Percentiles rank a stretch among this genome's conserved stretches.
Conservation (phyloP, 78 protist species). For the Acrasis kona region DNA sequence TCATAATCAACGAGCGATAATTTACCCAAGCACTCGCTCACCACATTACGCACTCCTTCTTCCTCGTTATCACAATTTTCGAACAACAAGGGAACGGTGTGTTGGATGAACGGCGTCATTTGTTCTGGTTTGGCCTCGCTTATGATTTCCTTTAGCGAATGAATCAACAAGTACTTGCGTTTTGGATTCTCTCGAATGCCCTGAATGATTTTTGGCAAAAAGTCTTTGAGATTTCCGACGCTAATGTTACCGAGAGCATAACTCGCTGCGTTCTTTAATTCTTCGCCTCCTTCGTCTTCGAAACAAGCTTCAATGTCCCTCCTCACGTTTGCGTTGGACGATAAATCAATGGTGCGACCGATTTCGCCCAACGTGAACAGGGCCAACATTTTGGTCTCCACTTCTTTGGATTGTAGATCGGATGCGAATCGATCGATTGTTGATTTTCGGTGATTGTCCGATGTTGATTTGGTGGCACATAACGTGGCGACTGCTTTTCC, state of each 20-base stretch:
- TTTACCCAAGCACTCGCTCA: slow-evolving; percentile 85
- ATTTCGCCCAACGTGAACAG: slow-evolving; percentile 77
- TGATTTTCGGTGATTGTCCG: not conserved
- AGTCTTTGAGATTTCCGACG: slow-evolving; percentile 34
- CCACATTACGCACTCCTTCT: slow-evolving; percentile 85
- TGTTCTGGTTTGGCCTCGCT: not conserved
- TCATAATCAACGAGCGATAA: slow-evolving; percentile 55
- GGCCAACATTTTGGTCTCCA: slow-evolving; percentile 28
- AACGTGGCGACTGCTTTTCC: not conserved
- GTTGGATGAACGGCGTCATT: slow-evolving; percentile 2
- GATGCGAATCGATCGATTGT: slow-evolving; percentile 31
- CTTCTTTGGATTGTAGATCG: not conserved
- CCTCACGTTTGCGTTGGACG: not conserved
- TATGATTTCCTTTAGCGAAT: slow-evolving; percentile 67
- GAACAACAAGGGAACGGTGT: slow-evolving; percentile 20
- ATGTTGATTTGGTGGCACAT: not conserved
- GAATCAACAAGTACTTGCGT: slow-evolving; percentile 72
- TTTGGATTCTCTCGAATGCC: slow-evolving; percentile 43
- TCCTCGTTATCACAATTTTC: slow-evolving; percentile 53
- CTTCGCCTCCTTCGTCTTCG: slow-evolving; percentile 52
- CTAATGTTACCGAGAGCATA: slow-evolving; percentile 42
- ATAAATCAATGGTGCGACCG: slow-evolving; percentile 56
- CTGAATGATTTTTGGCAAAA: slow-evolving; percentile 54
- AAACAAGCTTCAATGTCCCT: slow-evolving; percentile 27
- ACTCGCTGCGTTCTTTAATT: slow-evolving; percentile 69